phyloP scores from a whole-genome alignment of 805 yeast genomes.

The Candida suzukii region DNA sequence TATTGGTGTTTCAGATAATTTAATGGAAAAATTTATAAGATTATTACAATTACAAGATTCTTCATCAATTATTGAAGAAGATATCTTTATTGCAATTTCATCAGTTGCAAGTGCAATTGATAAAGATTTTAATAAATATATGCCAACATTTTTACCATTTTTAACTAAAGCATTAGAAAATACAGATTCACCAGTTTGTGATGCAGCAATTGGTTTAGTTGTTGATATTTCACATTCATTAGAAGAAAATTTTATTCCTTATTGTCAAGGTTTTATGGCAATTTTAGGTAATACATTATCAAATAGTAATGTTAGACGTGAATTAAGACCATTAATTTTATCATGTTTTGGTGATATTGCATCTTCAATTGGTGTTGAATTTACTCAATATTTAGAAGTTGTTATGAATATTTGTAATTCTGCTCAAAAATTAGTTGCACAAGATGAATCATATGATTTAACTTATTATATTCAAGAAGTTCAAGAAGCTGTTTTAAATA shows the following conservation, averaged over 20 bases:
- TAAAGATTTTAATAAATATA: slow-evolving; percentile 61
- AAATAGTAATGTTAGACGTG: slow-evolving; percentile 62
- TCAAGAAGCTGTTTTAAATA: slow-evolving; percentile 87
- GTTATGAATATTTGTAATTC: slow-evolving; percentile 73
- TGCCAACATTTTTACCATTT: slow-evolving; percentile 79
- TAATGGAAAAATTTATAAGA: slow-evolving; percentile 78
- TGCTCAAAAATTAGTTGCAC: slow-evolving; percentile 57
- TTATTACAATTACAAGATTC: slow-evolving; percentile 54
- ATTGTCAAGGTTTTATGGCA: slow-evolving; percentile 75
- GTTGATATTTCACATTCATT: slow-evolving; percentile 92
- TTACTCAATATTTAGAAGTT: slow-evolving; percentile 67
- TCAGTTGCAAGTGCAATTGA: slow-evolving; percentile 83
- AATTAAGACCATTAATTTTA: slow-evolving; percentile 78
- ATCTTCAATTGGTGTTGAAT: slow-evolving; percentile 71
- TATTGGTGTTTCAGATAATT: slow-evolving; percentile 61
- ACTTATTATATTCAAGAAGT: slow-evolving; percentile 67
- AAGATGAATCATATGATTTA: slow-evolving; percentile 65
- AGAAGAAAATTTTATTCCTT: slow-evolving; percentile 65
- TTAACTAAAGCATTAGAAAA: slow-evolving; percentile 73
- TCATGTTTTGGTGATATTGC: slow-evolving; percentile 97
- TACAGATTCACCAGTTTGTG: slow-evolving; percentile 76
- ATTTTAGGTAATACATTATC: slow-evolving; percentile 71
- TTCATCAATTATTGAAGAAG: slow-evolving; percentile 79
- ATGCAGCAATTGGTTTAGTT: slow-evolving; percentile 88
- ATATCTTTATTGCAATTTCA: slow-evolving; percentile 84